Evolutionary conservation across 345 rosid species (phyloP).

Genomic region (Gossypium longicalyx): DNA sequence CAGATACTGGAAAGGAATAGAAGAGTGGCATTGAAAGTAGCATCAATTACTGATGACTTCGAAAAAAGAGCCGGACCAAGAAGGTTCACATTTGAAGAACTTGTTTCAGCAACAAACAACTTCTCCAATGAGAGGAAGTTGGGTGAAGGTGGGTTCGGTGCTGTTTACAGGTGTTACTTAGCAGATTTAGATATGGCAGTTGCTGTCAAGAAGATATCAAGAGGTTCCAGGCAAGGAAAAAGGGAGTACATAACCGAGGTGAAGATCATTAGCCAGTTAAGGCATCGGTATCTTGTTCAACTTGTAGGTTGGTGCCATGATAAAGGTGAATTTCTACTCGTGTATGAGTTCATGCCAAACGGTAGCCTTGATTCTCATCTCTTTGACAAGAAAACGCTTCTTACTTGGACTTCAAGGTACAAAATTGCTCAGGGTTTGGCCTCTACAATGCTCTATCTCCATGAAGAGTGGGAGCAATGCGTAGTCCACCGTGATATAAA

Average conservation of each 20-base stretch:
- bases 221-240: slow-evolving; percentile 3
- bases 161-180: slow-evolving; percentile 33
- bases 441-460: slow-evolving; percentile 48
- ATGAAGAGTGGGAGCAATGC: slow-evolving; percentile 68
- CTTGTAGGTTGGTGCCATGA: slow-evolving; percentile 75
- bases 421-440: slow-evolving; percentile 42
- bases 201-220: slow-evolving; percentile 3
- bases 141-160: slow-evolving; percentile 46
- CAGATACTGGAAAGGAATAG: not conserved
- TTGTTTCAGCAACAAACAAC: slow-evolving; percentile 30
- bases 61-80: slow-evolving; percentile 41
- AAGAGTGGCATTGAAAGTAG: not conserved
- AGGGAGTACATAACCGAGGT: slow-evolving; percentile 52
- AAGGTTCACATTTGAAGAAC: slow-evolving; percentile 30
- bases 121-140: slow-evolving; percentile 31
- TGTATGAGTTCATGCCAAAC: slow-evolving; percentile 68
- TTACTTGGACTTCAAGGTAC: slow-evolving; percentile 44
- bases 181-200: not conserved
- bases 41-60: slow-evolving; percentile 35
- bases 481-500: slow-evolving; percentile 60
- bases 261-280: slow-evolving; percentile 48
- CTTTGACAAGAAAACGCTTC: slow-evolving; percentile 30
- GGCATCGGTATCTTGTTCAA: slow-evolving; percentile 60
- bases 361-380: slow-evolving; percentile 58
- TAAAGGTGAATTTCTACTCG: slow-evolving; percentile 46